Evolutionary conservation across 805 yeast genomes (phyloP).

Genomic region (Wickerhamomyces subpelliculosus): DNA sequence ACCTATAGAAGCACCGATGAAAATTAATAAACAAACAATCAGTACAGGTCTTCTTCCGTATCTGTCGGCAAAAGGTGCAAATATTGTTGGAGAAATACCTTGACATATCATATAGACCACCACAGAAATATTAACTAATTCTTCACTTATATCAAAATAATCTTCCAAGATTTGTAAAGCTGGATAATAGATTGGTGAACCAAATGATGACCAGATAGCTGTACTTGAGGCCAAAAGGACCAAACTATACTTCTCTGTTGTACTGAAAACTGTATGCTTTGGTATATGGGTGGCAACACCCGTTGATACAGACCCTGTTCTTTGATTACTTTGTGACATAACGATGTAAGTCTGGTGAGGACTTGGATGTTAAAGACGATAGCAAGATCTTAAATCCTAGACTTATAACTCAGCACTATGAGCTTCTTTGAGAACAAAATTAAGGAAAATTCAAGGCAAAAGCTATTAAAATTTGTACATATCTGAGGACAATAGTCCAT

Average conservation of each 20-base stretch:
- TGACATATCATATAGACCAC: conserved; percentile 73
- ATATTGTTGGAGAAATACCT: conserved; percentile 66
- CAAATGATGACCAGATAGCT: conserved; percentile 63
- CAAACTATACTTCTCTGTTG: conserved; percentile 33
- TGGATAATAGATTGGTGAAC: conserved; percentile 78
- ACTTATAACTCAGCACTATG: too few relatives aligned
- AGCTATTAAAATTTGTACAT: too few relatives aligned
- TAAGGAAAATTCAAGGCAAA: too few relatives aligned
- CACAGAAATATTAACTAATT: conserved; percentile 60
- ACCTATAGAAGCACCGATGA: conserved; percentile 57
- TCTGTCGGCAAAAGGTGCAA: conserved; percentile 62
- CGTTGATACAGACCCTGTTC: too few relatives aligned
- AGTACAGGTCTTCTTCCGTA: conserved; percentile 69
- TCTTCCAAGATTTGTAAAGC: conserved; percentile 53
- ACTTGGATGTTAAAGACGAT: too few relatives aligned
- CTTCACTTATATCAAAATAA: conserved; percentile 49
- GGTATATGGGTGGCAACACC: too few relatives aligned
- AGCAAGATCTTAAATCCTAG: too few relatives aligned
- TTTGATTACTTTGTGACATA: conserved; percentile 42
- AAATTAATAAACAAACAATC: conserved; percentile 45
- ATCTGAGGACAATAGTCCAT: too few relatives aligned
- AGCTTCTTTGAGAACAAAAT: too few relatives aligned
- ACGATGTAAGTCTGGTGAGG: too few relatives aligned
- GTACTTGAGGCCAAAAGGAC: conserved; percentile 34
- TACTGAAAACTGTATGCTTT: conserved; percentile 34